Evolutionary conservation across 768 basidiomycete species (phyloP).

Genomic region (Rhodosporidiobolus sp.): DNA sequence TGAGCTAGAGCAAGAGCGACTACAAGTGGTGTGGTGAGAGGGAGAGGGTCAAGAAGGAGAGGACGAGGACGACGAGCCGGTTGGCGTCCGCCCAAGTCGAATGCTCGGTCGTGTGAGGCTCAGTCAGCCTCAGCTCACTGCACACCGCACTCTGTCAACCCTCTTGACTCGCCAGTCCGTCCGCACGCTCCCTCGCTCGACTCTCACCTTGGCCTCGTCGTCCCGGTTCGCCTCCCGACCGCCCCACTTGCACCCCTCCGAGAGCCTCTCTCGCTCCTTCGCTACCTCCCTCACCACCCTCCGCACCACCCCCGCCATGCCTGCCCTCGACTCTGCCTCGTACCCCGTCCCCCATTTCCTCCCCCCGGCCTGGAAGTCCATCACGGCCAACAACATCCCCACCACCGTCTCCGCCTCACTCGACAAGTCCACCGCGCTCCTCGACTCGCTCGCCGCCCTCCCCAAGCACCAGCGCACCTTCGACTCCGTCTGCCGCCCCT

Average conservation of each 20-base stretch:
- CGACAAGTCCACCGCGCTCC: background rate
- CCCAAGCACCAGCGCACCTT: conserved; percentile 38
- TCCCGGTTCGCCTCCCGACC: background rate
- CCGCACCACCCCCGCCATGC: background rate
- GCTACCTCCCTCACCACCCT: background rate
- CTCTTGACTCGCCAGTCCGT: too few relatives aligned
- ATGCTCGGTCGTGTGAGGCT: too few relatives aligned
- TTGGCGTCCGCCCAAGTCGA: too few relatives aligned
- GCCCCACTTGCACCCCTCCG: background rate
- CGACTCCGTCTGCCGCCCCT: conserved; percentile 33
- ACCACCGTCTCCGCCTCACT: conserved; percentile 4
- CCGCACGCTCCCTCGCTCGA: too few relatives aligned
- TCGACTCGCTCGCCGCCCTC: conserved; percentile 33
- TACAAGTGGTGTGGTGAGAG: too few relatives aligned
- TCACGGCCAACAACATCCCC: background rate
- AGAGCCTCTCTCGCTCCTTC: background rate
- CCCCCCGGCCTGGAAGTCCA: conserved; percentile 23
- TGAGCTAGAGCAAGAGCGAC: too few relatives aligned
- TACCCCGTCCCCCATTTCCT: conserved; percentile 17
- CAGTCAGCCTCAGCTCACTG: too few relatives aligned
- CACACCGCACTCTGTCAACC: too few relatives aligned
- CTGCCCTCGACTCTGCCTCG: background rate
- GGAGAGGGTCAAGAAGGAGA: too few relatives aligned
- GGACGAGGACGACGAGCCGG: too few relatives aligned
- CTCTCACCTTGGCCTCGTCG: too few relatives aligned